phyloP scores from a whole-genome alignment of 2,329 filamentous ascomycete species.

The Pseudonectria foliicola region DNA sequence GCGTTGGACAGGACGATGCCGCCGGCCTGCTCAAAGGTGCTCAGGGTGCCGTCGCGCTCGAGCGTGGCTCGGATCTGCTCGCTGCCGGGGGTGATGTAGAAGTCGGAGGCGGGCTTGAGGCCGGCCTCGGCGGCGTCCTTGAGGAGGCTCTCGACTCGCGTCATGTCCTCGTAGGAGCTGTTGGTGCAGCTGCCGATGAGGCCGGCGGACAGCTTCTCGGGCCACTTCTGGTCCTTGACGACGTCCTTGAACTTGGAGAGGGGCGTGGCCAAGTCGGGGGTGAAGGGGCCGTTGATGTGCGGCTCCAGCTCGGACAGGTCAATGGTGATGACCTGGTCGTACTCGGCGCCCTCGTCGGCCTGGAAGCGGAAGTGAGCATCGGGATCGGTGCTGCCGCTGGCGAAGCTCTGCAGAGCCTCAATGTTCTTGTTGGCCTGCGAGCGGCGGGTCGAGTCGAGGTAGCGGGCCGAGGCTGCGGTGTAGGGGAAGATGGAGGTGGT shows the following conservation, averaged over 20 bases:
- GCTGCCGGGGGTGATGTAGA: conserved; percentile 92
- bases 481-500: conserved; percentile 95
- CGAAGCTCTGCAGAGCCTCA: conserved; percentile 50
- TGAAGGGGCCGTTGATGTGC: conserved; percentile 98
- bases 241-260: conserved; percentile 96
- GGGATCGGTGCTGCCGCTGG: conserved; percentile 32
- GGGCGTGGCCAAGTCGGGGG: conserved; percentile 92
- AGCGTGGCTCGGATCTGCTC: conserved; percentile 97
- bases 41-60: conserved; percentile 78
- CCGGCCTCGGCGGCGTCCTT: conserved; percentile 82
- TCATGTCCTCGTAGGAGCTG: conserved; percentile 82
- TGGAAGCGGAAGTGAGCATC: conserved; percentile 57
- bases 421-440: conserved; percentile 59
- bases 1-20: conserved; percentile 93
- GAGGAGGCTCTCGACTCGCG: conserved; percentile 76
- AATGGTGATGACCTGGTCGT: conserved; percentile 94
- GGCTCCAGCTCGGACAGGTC: conserved; percentile 93
- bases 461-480: conserved; percentile 73
- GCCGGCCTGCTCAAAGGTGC: conserved; percentile 94
- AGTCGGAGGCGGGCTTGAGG: conserved; percentile 85
- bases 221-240: conserved; percentile 92
- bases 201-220: conserved; percentile 91
- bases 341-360: conserved; percentile 79
- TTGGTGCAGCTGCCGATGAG: conserved; percentile 99
- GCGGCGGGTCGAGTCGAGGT: conserved; percentile 73